Conservation (phyloP, 2,329 filamentous ascomycete genomes). For the Triangularia verruculosa region DNA sequence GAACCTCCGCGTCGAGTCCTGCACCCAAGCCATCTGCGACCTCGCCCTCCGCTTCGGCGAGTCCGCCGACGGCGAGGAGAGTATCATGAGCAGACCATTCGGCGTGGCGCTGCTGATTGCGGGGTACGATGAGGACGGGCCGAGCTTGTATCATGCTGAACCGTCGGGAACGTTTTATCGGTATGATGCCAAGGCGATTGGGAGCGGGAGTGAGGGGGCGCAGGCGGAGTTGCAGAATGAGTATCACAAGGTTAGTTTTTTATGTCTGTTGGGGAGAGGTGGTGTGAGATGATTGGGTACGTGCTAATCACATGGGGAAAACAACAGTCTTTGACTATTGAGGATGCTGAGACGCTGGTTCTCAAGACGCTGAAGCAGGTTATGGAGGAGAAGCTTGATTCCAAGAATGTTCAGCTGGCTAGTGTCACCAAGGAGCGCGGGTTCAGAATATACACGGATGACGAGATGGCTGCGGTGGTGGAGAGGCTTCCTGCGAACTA, state of each 20-base stretch:
- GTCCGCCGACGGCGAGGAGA: conserved; percentile 95
- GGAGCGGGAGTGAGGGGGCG: conserved; percentile 92
- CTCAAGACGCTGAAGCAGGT: conserved; percentile 99
- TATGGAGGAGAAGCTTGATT: conserved; percentile 99
- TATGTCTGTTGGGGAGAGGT: not conserved
- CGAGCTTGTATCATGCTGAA: conserved; percentile 95
- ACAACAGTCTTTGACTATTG: conserved; percentile 79
- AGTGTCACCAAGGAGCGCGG: conserved; percentile 97
- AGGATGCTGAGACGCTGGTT: conserved; percentile 90
- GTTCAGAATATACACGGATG: conserved; percentile 97
- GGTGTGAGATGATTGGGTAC: too few species aligned
- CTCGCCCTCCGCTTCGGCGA: conserved; percentile 94
- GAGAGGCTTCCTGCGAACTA: conserved; percentile 72
- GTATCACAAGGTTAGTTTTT: conserved; percentile 75
- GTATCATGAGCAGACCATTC: conserved; percentile 96
- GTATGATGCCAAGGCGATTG: conserved; percentile 98
- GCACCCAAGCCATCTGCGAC: conserved; percentile 98
- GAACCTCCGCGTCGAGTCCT: conserved; percentile 90
- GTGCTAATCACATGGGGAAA: not conserved
- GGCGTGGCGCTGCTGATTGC: conserved; percentile 95
- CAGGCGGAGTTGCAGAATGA: conserved; percentile 98
- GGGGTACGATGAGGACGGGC: conserved; percentile 94
- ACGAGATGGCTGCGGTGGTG: conserved; percentile 93
- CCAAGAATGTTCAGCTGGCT: conserved; percentile 97
- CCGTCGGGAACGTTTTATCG: conserved; percentile 98